phyloP scores from a whole-genome alignment of 805 yeast genomes.

The Lipomyces japonicus region DNA sequence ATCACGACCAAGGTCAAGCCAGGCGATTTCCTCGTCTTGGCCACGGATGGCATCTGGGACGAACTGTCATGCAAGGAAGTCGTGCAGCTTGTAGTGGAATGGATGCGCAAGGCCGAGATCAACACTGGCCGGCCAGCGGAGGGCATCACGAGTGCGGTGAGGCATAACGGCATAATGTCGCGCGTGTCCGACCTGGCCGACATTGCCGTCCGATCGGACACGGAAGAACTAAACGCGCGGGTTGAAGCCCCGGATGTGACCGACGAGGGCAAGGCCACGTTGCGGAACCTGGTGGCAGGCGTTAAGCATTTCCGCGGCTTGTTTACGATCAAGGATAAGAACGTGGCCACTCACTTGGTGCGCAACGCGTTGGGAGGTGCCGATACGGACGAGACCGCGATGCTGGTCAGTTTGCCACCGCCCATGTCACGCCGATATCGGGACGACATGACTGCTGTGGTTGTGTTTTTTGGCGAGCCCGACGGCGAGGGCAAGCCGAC shows the following conservation, averaged over 20 bases:
- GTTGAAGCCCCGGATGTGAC: constrained; percentile 5
- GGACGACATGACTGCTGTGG: constrained; percentile 95
- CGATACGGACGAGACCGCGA: constrained; percentile 78
- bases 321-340: constrained; percentile 63
- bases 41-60: constrained; percentile 91
- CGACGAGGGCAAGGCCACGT: constrained; percentile 1
- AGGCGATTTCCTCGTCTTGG: constrained; percentile 85
- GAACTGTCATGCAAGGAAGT: constrained; percentile 89
- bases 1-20: constrained; percentile 74
- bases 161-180: constrained; percentile 19
- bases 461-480: constrained; percentile 75
- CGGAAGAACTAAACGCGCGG: constrained; percentile 13
- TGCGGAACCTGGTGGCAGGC: constrained; percentile 3
- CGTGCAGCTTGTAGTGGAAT: constrained; percentile 83
- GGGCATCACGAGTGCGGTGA: constrained; percentile 11
- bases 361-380: constrained; percentile 93
- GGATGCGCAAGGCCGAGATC: constrained; percentile 77
- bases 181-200: constrained; percentile 16
- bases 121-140: constrained; percentile 61
- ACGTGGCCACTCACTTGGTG: constrained; percentile 88
- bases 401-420: constrained; percentile 84
- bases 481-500: constrained; percentile 3
- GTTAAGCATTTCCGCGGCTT: constrained; percentile 19
- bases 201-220: constrained; percentile 10
- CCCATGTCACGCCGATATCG: constrained; percentile 89